Evolutionary conservation across 2,329 filamentous ascomycete species (phyloP).

Genomic region (Talaromyces sp.): DNA sequence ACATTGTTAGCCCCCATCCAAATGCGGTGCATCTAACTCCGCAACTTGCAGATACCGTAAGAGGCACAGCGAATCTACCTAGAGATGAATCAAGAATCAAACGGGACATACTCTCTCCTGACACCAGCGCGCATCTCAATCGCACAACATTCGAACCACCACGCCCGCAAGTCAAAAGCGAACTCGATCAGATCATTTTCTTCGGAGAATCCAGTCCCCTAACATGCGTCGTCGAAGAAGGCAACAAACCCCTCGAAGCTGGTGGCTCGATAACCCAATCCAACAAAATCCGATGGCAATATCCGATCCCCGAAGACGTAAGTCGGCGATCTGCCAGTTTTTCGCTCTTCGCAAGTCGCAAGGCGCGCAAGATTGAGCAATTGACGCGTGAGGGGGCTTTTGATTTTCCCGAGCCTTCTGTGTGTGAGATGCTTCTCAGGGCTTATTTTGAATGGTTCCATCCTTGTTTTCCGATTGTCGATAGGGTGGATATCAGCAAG

Average conservation of each 20-base stretch:
- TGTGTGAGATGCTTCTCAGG: conserved; percentile 45
- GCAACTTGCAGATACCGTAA: not conserved
- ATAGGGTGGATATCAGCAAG: conserved; percentile 45
- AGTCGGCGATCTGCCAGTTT: conserved; percentile 17
- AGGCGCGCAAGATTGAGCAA: conserved; percentile 34
- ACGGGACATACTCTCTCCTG: conserved; percentile 15
- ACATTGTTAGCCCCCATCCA: conserved; percentile 16
- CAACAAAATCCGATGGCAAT: conserved; percentile 38
- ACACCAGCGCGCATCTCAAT: conserved; percentile 16
- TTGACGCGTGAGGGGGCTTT: conserved; percentile 44
- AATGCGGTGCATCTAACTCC: not conserved
- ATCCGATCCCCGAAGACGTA: conserved; percentile 30
- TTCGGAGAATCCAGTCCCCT: conserved; percentile 50
- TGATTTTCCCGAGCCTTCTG: conserved; percentile 44
- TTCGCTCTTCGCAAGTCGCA: conserved; percentile 21
- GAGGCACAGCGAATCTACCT: not conserved
- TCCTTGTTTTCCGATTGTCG: conserved; percentile 55
- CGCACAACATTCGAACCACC: not conserved
- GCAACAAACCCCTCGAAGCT: conserved; percentile 26
- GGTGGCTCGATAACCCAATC: conserved; percentile 26
- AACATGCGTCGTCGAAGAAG: conserved; percentile 49
- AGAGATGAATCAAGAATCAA: conserved; percentile 4
- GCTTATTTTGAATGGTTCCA: conserved; percentile 59
- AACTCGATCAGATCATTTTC: conserved; percentile 37
- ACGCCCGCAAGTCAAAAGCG: conserved; percentile 11